A percentile compares a stretch with the other conserved stretches of the same genome.
These are phyloP conservation scores for Kodamaea fungicola DNA, from an alignment of 1,139 yeast species.

Conservation along the genomic window DNA sequence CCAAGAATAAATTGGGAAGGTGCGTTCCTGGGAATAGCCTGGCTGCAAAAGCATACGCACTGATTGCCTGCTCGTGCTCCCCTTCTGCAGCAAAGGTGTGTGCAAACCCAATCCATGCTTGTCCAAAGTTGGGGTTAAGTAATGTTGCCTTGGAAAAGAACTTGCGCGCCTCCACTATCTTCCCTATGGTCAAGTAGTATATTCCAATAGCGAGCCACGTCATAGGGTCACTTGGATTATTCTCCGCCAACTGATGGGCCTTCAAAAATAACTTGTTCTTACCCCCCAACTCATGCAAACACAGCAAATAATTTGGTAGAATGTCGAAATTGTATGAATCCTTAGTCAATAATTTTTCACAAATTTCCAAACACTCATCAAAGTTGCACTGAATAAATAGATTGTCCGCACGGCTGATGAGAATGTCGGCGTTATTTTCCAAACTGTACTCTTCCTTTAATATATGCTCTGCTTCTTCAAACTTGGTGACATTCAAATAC, in stretches of 20 bases:
- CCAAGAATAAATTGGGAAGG: constrained; percentile 82
- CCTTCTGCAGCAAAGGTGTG: constrained; percentile 98
- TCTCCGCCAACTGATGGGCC: constrained; percentile 85
- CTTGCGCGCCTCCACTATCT: constrained; percentile 78
- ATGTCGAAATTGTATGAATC: constrained; percentile 75
- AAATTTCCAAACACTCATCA: constrained; percentile 68
- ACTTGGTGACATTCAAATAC: constrained; percentile 57
- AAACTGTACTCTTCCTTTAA: constrained; percentile 71
- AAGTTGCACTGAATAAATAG: constrained; percentile 77
- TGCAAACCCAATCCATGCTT: constrained; percentile 98
- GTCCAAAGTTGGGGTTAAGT: constrained; percentile 85
- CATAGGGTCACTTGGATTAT: constrained; percentile 75
- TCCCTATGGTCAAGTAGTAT: constrained; percentile 74
- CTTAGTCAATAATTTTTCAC: constrained; percentile 58
- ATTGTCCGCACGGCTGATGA: constrained; percentile 68
- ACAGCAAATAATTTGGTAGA: constrained; percentile 77
- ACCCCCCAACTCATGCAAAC: constrained; percentile 81
- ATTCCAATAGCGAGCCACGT: constrained; percentile 95
- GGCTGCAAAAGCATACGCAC: constrained; percentile 96
- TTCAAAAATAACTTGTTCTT: constrained; percentile 75
- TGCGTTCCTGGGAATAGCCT: constrained; percentile 93
- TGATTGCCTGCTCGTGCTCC: constrained; percentile 96
- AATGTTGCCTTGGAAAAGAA: constrained; percentile 88
- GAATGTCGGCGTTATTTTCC: constrained; percentile 64
- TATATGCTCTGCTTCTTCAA: constrained; percentile 63